Conservation (phyloP, 805 yeast genomes). For the Sugiyamaella boreocaroliniensis region DNA sequence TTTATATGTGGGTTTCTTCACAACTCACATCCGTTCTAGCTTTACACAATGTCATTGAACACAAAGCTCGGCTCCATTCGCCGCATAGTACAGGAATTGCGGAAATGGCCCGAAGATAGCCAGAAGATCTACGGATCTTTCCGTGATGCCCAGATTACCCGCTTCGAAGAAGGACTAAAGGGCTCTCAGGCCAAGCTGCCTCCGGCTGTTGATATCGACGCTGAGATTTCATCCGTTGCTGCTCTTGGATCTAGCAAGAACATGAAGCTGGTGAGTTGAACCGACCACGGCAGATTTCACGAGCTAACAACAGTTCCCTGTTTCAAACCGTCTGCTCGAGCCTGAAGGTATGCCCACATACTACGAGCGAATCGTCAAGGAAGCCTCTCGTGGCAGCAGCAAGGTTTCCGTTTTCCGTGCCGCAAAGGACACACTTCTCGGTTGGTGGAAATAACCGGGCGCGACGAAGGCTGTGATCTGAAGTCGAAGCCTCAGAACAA, state of each 20-base stretch:
- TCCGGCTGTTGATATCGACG: conserved; percentile 19
- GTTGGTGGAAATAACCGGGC: conserved; percentile 33
- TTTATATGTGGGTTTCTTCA: neutral
- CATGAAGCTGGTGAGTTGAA: neutral
- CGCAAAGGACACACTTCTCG: conserved; percentile 66
- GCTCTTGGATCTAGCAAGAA: conserved; percentile 10
- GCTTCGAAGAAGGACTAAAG: conserved; percentile 30
- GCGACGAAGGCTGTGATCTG: neutral
- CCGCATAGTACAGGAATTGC: conserved; percentile 20
- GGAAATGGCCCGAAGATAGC: conserved; percentile 36
- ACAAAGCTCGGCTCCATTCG: conserved; percentile 17
- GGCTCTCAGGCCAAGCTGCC: conserved; percentile 21
- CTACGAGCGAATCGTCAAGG: conserved; percentile 62
- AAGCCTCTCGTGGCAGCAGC: conserved; percentile 62
- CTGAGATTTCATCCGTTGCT: conserved; percentile 22
- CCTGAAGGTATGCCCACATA: conserved; percentile 87
- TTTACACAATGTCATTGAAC: conserved; percentile 12
- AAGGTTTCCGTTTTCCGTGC: conserved; percentile 59
- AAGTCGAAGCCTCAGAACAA: neutral
- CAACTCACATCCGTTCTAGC: neutral
- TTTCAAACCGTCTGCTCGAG: conserved; percentile 48
- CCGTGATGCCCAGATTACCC: conserved; percentile 39
- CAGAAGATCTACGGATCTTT: conserved; percentile 43
- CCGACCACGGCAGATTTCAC: neutral
- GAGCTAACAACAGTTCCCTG: conserved; percentile 21